Evolutionary conservation across 805 yeast genomes (phyloP), one percentile per base, ranked within the genome.

Genomic region (Ogataea minuta): DNA sequence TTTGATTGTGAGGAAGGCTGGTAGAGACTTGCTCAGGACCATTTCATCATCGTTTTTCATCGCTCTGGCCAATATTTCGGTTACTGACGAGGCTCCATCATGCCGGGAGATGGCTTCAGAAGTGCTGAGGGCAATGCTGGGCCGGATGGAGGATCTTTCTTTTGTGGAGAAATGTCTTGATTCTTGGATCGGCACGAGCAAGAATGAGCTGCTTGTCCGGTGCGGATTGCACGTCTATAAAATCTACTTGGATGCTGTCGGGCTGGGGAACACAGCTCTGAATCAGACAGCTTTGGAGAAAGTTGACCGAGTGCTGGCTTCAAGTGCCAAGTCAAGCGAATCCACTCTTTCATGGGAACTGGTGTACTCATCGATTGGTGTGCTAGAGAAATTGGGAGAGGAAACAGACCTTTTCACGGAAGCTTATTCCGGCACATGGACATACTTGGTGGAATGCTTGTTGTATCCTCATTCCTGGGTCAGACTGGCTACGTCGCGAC

Each of bases 391-490:
- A 13, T 19, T 56, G 20, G 19, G 30, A 2, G 43, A 44, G 9
- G 35, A 31, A 4, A 44, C 56, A 2, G 39, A 52, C 32, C 68
- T 81, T 28, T 58, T 70, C 4, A 57, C 70, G 0, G 57, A 74
- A 23, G 63, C 68, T 21, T 67, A 69, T 33, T 60, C 66, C 16
- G 68, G 62, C 31, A 51, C 74, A 7, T 84, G 91, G 89, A 49
- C 58, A 3, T 57, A 62, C 12, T 61, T 84, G 3, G 67, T 76
- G 16, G 72, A 71, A 3, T 62, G 79, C 20, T 68, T 89, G 38
- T 66, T 90, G 36, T 90, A 77, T 57, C 97, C 97, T 2, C 97
- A 90, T 61, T 72, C 93, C 1, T 90, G 98, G 98, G 84, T 90
- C 6, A 76, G 97, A 52, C 68, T 84, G 43, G 64, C 74, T 4